phyloP scores from a whole-genome alignment of 352 stramenopile species.

The Phytophthora ramorum region DNA sequence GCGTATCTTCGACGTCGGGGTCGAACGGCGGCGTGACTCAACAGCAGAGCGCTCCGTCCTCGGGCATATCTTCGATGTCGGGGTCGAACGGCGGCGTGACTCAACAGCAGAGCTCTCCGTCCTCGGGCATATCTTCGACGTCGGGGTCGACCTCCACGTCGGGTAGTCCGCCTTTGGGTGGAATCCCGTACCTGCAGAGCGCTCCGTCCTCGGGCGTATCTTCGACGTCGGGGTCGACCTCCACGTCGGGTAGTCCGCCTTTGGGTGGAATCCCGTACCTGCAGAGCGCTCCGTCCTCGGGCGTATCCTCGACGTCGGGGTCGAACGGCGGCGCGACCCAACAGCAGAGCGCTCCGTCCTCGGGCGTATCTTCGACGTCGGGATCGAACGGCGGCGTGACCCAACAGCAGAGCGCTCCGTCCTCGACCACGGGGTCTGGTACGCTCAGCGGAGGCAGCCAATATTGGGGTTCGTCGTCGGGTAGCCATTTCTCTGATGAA shows the following conservation, averaged over 20 bases:
- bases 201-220: neutral
- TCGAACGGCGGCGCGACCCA: neutral
- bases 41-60: neutral
- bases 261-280: neutral
- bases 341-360: neutral
- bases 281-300: neutral
- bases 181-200: neutral
- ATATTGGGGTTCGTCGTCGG: too few species aligned
- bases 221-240: neutral
- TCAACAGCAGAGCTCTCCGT: neutral
- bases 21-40: too few species aligned
- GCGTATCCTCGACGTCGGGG: neutral
- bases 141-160: neutral
- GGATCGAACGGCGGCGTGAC: neutral
- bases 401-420: neutral
- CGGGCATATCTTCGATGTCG: neutral
- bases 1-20: neutral
- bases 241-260: too few species aligned
- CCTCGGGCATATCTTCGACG: neutral
- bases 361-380: neutral
- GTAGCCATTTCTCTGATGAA: too few species aligned
- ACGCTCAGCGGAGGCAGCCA: too few species aligned
- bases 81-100: too few species aligned
- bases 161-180: neutral
- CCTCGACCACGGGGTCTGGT: neutral